Conservation (phyloP, 352 stramenopile genomes). For the Phytophthora pini region DNA sequence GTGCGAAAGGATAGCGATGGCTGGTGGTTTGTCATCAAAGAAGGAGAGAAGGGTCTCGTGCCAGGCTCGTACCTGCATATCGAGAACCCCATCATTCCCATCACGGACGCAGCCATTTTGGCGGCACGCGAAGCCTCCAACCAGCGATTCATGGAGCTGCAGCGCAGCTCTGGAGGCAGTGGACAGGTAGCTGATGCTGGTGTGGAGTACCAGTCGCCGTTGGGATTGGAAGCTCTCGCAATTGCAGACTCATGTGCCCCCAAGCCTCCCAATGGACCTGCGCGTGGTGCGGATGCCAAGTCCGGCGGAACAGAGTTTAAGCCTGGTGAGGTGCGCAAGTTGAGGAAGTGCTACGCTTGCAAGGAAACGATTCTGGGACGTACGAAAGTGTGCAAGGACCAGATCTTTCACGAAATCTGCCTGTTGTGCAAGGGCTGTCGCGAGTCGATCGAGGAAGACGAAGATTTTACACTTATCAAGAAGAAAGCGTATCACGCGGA, state of each 20-base stretch:
- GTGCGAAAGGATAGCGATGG: slow-evolving; percentile 85
- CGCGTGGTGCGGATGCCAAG: slow-evolving; percentile 61
- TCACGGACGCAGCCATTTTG: slow-evolving; percentile 67
- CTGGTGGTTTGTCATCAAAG: slow-evolving; percentile 85
- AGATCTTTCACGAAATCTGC: slow-evolving; percentile 90
- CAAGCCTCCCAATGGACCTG: slow-evolving; percentile 42
- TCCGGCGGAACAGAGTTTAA: slow-evolving; percentile 63
- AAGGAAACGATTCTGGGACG: slow-evolving; percentile 86
- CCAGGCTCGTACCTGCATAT: slow-evolving; percentile 77
- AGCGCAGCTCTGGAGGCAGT: slow-evolving; percentile 34
- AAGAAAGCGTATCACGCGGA: slow-evolving; percentile 84
- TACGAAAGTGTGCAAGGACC: slow-evolving; percentile 74
- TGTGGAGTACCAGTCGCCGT: slow-evolving; percentile 48
- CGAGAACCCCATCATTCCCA: slow-evolving; percentile 64
- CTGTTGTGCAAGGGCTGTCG: slow-evolving; percentile 77
- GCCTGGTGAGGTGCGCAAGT: slow-evolving; percentile 69
- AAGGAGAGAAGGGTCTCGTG: slow-evolving; percentile 83
- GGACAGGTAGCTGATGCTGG: slow-evolving; percentile 30
- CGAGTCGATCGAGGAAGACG: slow-evolving; percentile 78
- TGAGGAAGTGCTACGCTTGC: slow-evolving; percentile 81
- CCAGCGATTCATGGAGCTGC: slow-evolving; percentile 68
- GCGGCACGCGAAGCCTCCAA: slow-evolving; percentile 80
- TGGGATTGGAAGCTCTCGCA: slow-evolving; percentile 42
- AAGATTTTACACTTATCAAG: slow-evolving; percentile 82
- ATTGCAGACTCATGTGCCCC: slow-evolving; percentile 44